Evolutionary conservation across 371 early-diverging fungal genomes (phyloP), one percentile per base, ranked within the genome.

Genomic region (Thermomucor indicae-seudaticae): DNA sequence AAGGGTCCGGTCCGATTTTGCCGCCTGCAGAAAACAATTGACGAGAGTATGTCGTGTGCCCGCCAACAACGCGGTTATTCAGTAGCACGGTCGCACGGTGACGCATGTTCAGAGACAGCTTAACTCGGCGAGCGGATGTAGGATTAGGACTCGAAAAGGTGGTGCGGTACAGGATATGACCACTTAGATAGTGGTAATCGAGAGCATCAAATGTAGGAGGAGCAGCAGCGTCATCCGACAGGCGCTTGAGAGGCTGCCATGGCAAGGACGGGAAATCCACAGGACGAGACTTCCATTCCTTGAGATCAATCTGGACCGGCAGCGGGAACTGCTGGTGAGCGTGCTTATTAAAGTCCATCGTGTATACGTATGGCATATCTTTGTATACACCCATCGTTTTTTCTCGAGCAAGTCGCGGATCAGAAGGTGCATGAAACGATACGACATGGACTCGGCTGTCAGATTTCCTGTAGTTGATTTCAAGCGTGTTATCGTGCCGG

Each of bases 41-140:
- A 12, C 78, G 70, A 28, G 85, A 84, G 55, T 88, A 90, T 0
- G 89, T 86, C 42, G 85, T 86, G 51, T 91, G 89, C 0, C 91
- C 90, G 14, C 91, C 91, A 47, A 88, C 60, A 43, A 80, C 67
- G 17, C 67, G 53, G 1, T 83, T 83, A 59, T 92, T 92, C 31
- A 86, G 58, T 53, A 82, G 70, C 11, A 88, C 70, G 0, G 86
- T 85, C 20, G 78, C 78, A 23, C 90, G 79, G 62, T 91, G 79
- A 28, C 92, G 82, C 43, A 72, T 70, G 53, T 89, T 89, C 25
- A 91, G 58, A 25, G 70, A 70, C 16, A 92, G 64, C 0, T 43
- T 50, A 0, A 67, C 69, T n/a, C n/a, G n/a, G n/a, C n/a, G n/a
- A n/a, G n/a, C n/a, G n/a, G n/a, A n/a, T 7, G 78, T 38, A 0